phyloP scores from a whole-genome alignment of 176 grass and related monocot genomes.

The Oryza meyeriana region DNA sequence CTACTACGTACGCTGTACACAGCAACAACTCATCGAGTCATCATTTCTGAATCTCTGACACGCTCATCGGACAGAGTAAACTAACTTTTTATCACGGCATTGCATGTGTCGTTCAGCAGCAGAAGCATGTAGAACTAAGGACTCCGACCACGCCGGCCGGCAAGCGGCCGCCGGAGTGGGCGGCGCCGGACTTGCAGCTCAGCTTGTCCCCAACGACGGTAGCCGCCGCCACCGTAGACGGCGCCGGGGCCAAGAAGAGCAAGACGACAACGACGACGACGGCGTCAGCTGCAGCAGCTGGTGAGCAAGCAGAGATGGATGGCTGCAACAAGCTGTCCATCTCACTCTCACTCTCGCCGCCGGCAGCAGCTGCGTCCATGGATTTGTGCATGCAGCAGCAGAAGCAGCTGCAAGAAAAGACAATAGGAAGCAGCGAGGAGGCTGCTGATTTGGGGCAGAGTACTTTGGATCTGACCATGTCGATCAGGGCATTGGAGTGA shows the following conservation, averaged over 20 bases:
- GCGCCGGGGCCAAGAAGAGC: slow-evolving; percentile 18
- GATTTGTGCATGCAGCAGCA: background rate
- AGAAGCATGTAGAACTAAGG: slow-evolving; percentile 1
- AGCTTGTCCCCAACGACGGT: slow-evolving; percentile 47
- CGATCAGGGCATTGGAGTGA: slow-evolving; percentile 99
- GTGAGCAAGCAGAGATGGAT: slow-evolving; percentile 26
- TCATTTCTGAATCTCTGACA: background rate
- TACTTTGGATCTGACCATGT: slow-evolving; percentile 99
- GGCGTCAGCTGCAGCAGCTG: background rate
- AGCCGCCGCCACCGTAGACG: background rate
- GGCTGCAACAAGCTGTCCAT: slow-evolving; percentile 37
- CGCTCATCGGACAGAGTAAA: background rate
- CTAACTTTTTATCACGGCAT: background rate
- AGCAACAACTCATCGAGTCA: background rate
- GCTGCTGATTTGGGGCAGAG: slow-evolving; percentile 72
- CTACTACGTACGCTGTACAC: background rate
- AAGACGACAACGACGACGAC: slow-evolving; percentile 15
- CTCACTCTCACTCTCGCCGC: slow-evolving; percentile 62
- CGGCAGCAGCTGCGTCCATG: slow-evolving; percentile 30
- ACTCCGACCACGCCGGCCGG: background rate
- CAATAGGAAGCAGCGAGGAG: slow-evolving; percentile 46
- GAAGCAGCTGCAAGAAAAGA: slow-evolving; percentile 25
- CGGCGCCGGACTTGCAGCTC: slow-evolving; percentile 52
- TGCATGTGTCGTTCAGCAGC: background rate
- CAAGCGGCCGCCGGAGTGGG: slow-evolving; percentile 33